Evolutionary conservation across 2,329 filamentous ascomycete species (phyloP), one percentile per base, ranked within the genome.

Genomic region (Onygenales sp.): DNA sequence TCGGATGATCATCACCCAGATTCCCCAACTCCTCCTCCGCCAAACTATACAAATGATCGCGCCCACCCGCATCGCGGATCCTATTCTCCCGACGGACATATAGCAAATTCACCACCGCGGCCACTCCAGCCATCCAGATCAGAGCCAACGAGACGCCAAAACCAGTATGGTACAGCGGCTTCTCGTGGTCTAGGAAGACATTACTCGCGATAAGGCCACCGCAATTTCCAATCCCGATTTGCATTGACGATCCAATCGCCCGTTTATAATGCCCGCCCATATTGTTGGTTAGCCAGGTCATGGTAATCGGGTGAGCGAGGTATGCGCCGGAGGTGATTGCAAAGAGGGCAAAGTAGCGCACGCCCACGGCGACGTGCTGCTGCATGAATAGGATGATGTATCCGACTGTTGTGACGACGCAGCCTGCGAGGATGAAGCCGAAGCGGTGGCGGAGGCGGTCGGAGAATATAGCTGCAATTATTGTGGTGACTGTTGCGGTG

Each of bases 401-500:
- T 10, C 81, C 81, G 31, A 77, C 64, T 0, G 75, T 75, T 10
- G 77, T 73, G 49, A 82, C 67, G 31, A 67, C 57, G 47, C 75
- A 73, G 8, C 78, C 78, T 2, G 67, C 60, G 10, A 83, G 71
- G 39, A 77, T 76, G 66, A 82, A 83, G 10, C 68, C 68, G 55
- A 76, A 82, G 0, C 80, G 76, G 55, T 77, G 75, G 43, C 72
- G 75, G 3, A 76, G 63, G 1, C 71, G 65, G 58, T 83, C 80
- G 2, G 78, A 78, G 7, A 69, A 59, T 59, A 72, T 75, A 0
- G 79, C 75, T 33, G 71, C 70, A 1, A 76, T 49, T 0, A 85
- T 69, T 2, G 79, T 75, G 1, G 82, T 62, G 3, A 81, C 79
- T 47, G 85, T 82, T 11, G 87, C 85, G 1, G 81, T 78, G 62